Evolutionary conservation across 768 basidiomycete genomes (phyloP), one percentile per base, ranked within the genome.

Genomic region (Trametes meyenii): DNA sequence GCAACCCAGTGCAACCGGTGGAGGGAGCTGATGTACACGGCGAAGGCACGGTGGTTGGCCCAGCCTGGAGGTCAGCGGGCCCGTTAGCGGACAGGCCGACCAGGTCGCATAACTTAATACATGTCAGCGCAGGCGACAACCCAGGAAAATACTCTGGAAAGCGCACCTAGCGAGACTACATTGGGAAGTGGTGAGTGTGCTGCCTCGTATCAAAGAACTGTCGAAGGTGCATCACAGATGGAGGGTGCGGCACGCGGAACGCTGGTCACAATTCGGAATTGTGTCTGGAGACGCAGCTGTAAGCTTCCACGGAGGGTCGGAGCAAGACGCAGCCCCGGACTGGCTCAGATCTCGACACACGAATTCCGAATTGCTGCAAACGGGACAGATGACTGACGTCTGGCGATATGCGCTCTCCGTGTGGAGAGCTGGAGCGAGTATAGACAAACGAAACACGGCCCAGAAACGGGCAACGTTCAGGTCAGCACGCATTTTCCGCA

Each of bases 271-370:
- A 63, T 63, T 63, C 62, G 56, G 62, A 63, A 63, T 63, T 58
- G 51, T 44, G 56, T 55, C 62, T 63, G 62, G 62, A 63, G 62
- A 63, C 56, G 62, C 62, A 63, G 61, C 39, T 29, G 50, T 21
- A 46, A 58, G 40, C 53, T 53, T 63, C 62, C 62, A 63, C 62
- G 62, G 23, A 33, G 36, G 36, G 44, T 55, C 62, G 62, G 62
- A 63, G 62, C 56, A 54, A 58, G 33, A 50, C 55, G 55, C 52
- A 58, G 62, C 21, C 21, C 44, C 50, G 50, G 10, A 40, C 38
- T 43, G 55, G 24, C 24, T 49, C 50, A 19, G 44, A 54, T 62
- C 50, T 53, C 50, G 55, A 43, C 46, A 50, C 50, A 50, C 50
- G 51, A 58, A 63, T 63, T 63, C 62, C 56, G 57, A 58, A 63